Conservation (phyloP, 176 grass and related monocot genomes). For the Oryza punctata region DNA sequence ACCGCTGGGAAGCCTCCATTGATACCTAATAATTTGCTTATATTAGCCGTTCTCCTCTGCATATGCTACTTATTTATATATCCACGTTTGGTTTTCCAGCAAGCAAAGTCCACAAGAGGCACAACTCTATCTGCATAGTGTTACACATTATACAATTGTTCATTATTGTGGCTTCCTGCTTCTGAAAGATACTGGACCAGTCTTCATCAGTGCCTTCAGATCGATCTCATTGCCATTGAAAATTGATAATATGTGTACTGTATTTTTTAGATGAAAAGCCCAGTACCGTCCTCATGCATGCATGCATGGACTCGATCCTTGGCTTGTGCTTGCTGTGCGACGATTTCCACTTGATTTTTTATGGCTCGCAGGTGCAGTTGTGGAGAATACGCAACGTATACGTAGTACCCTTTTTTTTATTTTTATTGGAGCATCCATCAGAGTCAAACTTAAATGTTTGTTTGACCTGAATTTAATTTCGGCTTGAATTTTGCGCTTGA, state of each 20-base stretch:
- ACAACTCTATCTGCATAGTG: background rate
- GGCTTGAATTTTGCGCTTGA: conserved; percentile 14
- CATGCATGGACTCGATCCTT: conserved; percentile 23
- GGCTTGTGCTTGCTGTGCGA: background rate
- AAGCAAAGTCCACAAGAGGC: conserved; percentile 28
- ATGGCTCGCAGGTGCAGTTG: conserved; percentile 17
- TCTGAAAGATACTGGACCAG: conserved; percentile 7
- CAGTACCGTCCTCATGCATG: conserved; percentile 40
- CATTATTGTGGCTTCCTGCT: conserved; percentile 30
- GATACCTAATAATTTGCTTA: no score
- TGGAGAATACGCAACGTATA: conserved; percentile 37
- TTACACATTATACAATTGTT: conserved; percentile 23
- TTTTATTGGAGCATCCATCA: conserved; percentile 12
- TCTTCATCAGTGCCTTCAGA: background rate
- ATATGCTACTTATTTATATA: conserved; percentile 16
- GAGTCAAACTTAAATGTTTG: conserved; percentile 41
- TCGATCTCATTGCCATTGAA: background rate
- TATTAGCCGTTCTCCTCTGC: background rate
- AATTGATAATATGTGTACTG: background rate
- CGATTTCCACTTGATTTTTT: conserved; percentile 31
- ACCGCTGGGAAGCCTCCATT: background rate
- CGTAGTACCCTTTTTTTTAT: background rate
- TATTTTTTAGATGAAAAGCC: background rate
- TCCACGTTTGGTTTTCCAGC: conserved; percentile 36
- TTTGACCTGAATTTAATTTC: conserved; percentile 43